Conservation (phyloP, 441 rosid genomes). For the Gossypium gossypioides region DNA sequence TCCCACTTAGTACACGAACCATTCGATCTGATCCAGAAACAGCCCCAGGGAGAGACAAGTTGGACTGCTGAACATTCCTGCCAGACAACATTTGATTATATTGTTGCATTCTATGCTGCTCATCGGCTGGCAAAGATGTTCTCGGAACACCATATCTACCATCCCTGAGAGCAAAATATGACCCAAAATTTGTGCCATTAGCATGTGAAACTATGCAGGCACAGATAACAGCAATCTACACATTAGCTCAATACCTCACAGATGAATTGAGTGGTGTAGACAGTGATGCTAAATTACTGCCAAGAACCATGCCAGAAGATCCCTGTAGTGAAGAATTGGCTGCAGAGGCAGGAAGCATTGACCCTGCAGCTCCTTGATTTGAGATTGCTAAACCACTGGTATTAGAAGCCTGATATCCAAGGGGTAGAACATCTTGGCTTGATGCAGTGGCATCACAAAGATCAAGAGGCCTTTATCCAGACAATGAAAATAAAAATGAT, state of each 20-base stretch:
- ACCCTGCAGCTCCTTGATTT: conserved; percentile 58
- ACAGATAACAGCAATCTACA: conserved; percentile 14
- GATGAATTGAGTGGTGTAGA: conserved; percentile 55
- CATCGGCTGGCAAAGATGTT: conserved; percentile 64
- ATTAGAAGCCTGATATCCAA: conserved; percentile 60
- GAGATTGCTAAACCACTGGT: conserved; percentile 39
- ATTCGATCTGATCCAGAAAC: conserved; percentile 65
- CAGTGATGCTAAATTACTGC: conserved; percentile 50
- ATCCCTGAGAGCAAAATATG: conserved; percentile 45
- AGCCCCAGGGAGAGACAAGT: conserved; percentile 58
- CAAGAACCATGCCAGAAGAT: conserved; percentile 50
- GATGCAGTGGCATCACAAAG: conserved; percentile 65
- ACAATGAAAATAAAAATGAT: conserved; percentile 20
- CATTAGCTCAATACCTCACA: conserved; percentile 48
- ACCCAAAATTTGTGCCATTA: conserved; percentile 3
- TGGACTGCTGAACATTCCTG: conserved; percentile 69
- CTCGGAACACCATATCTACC: conserved; percentile 64
- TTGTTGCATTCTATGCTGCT: conserved; percentile 73
- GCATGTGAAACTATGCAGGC: conserved; percentile 8
- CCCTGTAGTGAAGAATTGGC: conserved; percentile 54
- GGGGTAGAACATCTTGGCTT: conserved; percentile 53
- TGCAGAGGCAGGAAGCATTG: conserved; percentile 54
- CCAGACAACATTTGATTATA: conserved; percentile 57
- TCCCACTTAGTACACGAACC: conserved; percentile 63
- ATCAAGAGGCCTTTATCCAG: conserved; percentile 88